phyloP scores from a whole-genome alignment of 192 early-diverging fungal genomes.

The Coemansia aciculifera region DNA sequence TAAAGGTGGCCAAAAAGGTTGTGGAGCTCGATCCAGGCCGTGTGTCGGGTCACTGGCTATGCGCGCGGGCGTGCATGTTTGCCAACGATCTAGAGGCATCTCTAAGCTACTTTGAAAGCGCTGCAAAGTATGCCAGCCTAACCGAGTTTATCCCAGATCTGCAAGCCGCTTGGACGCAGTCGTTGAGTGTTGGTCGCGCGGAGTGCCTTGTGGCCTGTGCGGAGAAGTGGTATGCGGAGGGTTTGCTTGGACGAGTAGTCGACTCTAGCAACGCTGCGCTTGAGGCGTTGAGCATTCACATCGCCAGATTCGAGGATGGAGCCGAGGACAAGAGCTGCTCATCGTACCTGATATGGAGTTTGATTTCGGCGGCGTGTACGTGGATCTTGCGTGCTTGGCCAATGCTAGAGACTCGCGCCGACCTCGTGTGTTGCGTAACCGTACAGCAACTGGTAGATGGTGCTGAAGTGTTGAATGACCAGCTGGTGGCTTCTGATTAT shows the following conservation, averaged over 20 bases:
- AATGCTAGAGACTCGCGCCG: slow-evolving; percentile 11
- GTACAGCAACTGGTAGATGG: slow-evolving; percentile 5
- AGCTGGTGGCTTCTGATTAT: slow-evolving; percentile 10
- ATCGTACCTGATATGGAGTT: slow-evolving; percentile 61
- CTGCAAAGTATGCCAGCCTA: not conserved
- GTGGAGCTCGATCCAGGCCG: slow-evolving; percentile 63
- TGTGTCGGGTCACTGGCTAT: slow-evolving; percentile 41
- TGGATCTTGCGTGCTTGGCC: slow-evolving; percentile 22
- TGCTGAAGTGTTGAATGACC: not conserved
- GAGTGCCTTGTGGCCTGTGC: slow-evolving; percentile 39
- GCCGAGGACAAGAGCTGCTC: slow-evolving; percentile 21
- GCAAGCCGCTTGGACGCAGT: slow-evolving; percentile 17
- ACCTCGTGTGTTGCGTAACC: not conserved
- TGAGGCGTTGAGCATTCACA: not conserved
- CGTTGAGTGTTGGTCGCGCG: slow-evolving; percentile 22
- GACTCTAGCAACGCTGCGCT: slow-evolving; percentile 59
- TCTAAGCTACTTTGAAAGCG: slow-evolving; percentile 19
- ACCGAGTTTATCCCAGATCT: slow-evolving; percentile 3
- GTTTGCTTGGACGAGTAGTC: slow-evolving; percentile 66
- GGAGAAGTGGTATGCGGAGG: slow-evolving; percentile 40
- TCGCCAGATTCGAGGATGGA: slow-evolving; percentile 6
- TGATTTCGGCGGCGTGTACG: slow-evolving; percentile 60
- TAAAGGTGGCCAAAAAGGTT: slow-evolving; percentile 67
- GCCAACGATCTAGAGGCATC: slow-evolving; percentile 19
- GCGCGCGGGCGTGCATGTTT: slow-evolving; percentile 23